A percentile compares a stretch with the other conserved stretches of the same genome.
These are phyloP conservation scores for Termitomyces sp. DNA, from an alignment of 768 basidiomycete genomes.

Conservation along the genomic window DNA sequence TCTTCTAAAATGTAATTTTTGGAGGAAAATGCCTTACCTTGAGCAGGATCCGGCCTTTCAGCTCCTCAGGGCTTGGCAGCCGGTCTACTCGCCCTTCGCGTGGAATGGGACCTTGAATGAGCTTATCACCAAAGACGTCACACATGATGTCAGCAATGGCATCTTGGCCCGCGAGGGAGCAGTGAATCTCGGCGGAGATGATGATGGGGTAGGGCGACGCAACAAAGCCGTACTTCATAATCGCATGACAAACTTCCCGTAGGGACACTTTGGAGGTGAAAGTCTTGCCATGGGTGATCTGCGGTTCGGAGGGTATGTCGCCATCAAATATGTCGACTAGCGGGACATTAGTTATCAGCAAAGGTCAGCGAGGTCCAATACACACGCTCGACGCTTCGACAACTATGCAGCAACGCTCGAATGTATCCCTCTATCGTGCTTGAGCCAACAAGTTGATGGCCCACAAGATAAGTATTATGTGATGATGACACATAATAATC, in stretches of 20 bases:
- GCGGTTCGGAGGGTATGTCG: constrained; percentile 59
- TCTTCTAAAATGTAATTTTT: not conserved
- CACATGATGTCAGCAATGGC: constrained; percentile 44
- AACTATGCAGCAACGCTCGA: constrained; percentile 82
- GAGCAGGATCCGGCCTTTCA: constrained; percentile 76
- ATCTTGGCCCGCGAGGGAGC: constrained; percentile 56
- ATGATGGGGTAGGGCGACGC: constrained; percentile 94
- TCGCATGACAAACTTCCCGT: constrained; percentile 80
- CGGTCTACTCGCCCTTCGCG: constrained; percentile 41
- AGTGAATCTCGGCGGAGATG: constrained; percentile 97
- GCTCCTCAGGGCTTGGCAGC: constrained; percentile 85
- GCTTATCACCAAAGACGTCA: constrained; percentile 40
- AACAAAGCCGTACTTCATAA: constrained; percentile 90
- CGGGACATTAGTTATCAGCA: constrained; percentile 10
- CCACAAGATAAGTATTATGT: constrained; percentile 89
- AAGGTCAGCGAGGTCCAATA: constrained; percentile 9
- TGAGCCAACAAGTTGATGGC: constrained; percentile 81
- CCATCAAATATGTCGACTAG: constrained; percentile 93
- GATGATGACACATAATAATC: constrained; percentile 90
- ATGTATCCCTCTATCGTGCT: constrained; percentile 96
- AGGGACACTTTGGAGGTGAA: constrained; percentile 83
- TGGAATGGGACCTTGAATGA: constrained; percentile 23
- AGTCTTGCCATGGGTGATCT: constrained; percentile 93
- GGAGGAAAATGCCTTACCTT: constrained; percentile 50
- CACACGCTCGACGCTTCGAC: constrained; percentile 89